Percentiles rank a stretch among this genome's conserved stretches.
Evolutionary conservation across 768 basidiomycete species (phyloP).

Genomic region (Macrolepiota albuminosa): DNA sequence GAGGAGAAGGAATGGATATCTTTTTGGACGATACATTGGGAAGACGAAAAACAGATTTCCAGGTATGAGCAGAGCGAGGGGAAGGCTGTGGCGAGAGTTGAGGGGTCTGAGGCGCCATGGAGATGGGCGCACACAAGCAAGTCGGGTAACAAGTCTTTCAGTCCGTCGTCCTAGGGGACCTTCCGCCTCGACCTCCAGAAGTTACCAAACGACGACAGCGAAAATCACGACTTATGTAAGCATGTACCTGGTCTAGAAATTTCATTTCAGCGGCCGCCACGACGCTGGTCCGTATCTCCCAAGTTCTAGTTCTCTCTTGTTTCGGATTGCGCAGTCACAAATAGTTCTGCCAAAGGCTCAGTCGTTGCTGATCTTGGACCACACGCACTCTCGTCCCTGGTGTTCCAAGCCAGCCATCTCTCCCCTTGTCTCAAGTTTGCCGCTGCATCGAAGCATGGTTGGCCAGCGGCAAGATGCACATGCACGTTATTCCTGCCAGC

Average conservation of each 20-base stretch:
- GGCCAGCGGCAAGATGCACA: background rate
- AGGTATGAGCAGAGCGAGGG: conserved; percentile 35
- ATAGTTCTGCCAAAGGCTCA: background rate
- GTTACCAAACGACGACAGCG: conserved; percentile 3
- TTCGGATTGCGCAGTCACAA: background rate
- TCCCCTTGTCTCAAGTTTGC: background rate
- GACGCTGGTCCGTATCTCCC: background rate
- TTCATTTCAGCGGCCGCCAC: conserved; percentile 1
- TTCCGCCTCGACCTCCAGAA: background rate
- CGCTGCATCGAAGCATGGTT: background rate
- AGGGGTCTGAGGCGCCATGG: conserved; percentile 20
- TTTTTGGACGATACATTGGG: conserved; percentile 63
- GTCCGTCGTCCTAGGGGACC: conserved; percentile 1
- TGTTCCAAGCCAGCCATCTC: background rate
- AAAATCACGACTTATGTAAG: conserved; percentile 15
- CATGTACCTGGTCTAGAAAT: background rate
- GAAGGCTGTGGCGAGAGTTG: conserved; percentile 15
- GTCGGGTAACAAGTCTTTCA: background rate
- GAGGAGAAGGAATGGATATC: conserved; percentile 33
- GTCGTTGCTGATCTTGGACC: background rate
- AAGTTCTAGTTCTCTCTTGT: background rate
- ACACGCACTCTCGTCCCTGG: background rate
- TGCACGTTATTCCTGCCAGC: background rate
- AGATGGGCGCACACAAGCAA: background rate
- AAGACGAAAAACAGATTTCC: conserved; percentile 76